Base-by-base conservation (phyloP, 1,284 basidiomycete genomes). In the Ceratobasidium sp. region DNA sequence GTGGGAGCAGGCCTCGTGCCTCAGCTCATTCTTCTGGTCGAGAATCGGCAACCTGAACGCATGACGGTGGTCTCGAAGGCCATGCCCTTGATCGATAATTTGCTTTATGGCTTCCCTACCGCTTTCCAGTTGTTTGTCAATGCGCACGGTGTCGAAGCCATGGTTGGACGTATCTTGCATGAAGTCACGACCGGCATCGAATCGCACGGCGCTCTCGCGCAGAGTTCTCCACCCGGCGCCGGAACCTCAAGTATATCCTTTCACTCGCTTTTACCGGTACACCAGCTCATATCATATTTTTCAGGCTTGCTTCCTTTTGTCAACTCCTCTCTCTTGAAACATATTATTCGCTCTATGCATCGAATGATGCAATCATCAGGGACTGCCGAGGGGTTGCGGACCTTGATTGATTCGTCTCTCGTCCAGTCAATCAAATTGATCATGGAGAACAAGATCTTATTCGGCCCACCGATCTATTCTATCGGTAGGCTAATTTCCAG, bases 331-430 rank as follows among this genome's bases (percentile, higher is more conserved):
- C 72, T 93, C 13, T 81, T 99, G 72, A 97, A 97, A 77, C 89
- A 95, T 72, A 85, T 94, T n/a, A 79, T 99, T 50, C 89, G 97
- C 50, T 94, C 95, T 0, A 87, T 97, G 79, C 92, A 96, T 75
- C 89, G 95, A 47, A 93, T 99, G 86, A 97, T 99, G 91, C 91
- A 94, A 75, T 89, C 91, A 0, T 90, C 94, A 0, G 95, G 96
- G 2, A 95, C 94, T 2, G 85, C 93, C 11, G 97, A 99, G 76
- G 95, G 95, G 1, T 84, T 99, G 30, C 88, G 97, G 42, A 96
- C 95, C 46, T 82, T 99, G 49, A 94, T 98, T 70, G 97, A 99
- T 78, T 90, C 91, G 41, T 88, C 93, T 2, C 81, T 99, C 16
- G 82, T 95, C 53, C 86, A 87, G 74, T 94, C 93, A 0, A 83